Evolutionary conservation across 306 rosid species (phyloP).

Genomic region (Ziziphus jujuba): DNA sequence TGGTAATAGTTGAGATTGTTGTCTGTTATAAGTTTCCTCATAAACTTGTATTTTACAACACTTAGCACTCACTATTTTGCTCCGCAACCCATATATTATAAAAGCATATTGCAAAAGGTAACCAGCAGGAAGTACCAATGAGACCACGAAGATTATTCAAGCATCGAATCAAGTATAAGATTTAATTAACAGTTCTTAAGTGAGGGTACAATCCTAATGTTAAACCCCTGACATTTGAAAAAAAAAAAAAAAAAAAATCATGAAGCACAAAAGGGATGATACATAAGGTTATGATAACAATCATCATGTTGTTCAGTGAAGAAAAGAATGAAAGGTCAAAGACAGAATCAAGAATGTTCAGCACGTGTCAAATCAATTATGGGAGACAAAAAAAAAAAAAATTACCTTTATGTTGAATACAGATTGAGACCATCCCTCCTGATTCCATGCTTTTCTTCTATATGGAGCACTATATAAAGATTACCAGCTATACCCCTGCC

Average conservation of each 20-base stretch:
- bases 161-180: not conserved
- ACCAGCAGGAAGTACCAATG: no score
- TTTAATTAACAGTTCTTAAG: not conserved
- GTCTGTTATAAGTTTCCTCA: no score
- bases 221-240: no score
- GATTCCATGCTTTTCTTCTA: slow-evolving; percentile 69
- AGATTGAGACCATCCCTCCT: slow-evolving; percentile 79
- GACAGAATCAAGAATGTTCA: not conserved
- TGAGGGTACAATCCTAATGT: not conserved
- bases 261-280: not conserved
- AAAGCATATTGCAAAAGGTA: no score
- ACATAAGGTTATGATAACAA: not conserved
- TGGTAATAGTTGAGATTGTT: no score
- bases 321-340: not conserved
- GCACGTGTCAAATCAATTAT: not conserved
- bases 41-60: not conserved
- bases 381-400: not conserved
- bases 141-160: not conserved
- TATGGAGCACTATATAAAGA: slow-evolving; percentile 73
- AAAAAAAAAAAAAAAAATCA: no score
- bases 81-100: not conserved
- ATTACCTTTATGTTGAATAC: slow-evolving; percentile 76
- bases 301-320: no score
- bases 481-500: slow-evolving; percentile 70
- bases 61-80: not conserved